A percentile compares a stretch with the other conserved stretches of the same genome.
Evolutionary conservation across 495 filamentous ascomycete genomes (phyloP).

Genomic region (Aspergillus affinis): DNA sequence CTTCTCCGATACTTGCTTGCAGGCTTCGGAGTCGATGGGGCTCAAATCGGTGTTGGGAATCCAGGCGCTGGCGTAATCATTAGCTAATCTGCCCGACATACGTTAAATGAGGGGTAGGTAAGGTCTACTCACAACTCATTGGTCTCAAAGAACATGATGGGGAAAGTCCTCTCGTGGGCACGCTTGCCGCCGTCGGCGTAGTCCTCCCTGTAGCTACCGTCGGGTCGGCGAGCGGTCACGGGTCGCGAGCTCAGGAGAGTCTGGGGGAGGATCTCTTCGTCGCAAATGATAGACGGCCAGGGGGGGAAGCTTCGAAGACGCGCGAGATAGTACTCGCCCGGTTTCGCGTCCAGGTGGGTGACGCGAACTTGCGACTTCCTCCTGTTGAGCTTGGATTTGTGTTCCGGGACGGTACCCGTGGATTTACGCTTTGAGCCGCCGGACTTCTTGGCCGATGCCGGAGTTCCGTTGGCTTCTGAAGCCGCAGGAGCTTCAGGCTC

Average conservation of each 20-base stretch:
- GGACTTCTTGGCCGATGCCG: constrained; percentile 45
- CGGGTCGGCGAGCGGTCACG: constrained; percentile 72
- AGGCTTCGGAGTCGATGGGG: constrained; percentile 67
- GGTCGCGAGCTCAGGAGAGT: constrained; percentile 70
- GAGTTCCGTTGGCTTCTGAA: constrained; percentile 45
- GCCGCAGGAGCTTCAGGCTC: constrained; percentile 26
- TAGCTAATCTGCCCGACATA: constrained; percentile 9
- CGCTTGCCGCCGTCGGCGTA: constrained; percentile 82
- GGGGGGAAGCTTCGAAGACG: constrained; percentile 86
- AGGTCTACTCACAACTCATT: constrained; percentile 84
- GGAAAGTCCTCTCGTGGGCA: constrained; percentile 77
- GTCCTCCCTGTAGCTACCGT: constrained; percentile 81
- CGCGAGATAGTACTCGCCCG: constrained; percentile 83
- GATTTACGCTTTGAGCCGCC: constrained; percentile 63
- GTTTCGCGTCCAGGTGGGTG: constrained; percentile 71
- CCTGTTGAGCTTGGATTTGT: constrained; percentile 76
- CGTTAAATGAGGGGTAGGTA: not conserved
- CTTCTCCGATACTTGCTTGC: constrained; percentile 60
- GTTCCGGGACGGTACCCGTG: constrained; percentile 59
- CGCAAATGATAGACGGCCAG: constrained; percentile 88
- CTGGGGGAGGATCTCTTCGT: constrained; percentile 85
- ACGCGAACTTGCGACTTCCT: constrained; percentile 75
- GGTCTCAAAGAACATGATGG: constrained; percentile 89
- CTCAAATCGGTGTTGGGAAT: constrained; percentile 75
- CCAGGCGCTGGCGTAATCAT: constrained; percentile 66